These are phyloP conservation scores for Dioszegia crocea DNA, from an alignment of 768 basidiomycete genomes.

Conservation along the genomic window DNA sequence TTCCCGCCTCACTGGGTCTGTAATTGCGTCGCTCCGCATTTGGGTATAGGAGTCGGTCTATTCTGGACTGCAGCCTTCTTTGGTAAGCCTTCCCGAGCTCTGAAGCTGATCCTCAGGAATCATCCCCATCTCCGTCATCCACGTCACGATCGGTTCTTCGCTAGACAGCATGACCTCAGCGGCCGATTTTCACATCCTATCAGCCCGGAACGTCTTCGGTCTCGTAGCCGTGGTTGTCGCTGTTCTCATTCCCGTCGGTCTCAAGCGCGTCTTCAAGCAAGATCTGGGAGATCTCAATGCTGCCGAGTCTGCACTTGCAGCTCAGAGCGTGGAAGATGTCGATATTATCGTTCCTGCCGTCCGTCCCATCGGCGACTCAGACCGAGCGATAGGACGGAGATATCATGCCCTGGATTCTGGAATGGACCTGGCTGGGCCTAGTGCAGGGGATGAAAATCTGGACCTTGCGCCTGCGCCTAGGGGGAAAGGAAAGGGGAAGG, in stretches of 20 bases:
- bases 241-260: conserved; percentile 86
- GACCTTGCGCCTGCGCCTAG: conserved; percentile 1
- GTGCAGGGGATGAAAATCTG: conserved; percentile 19
- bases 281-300: conserved; percentile 54
- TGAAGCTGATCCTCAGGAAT: conserved; percentile 51
- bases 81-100: conserved; percentile 45
- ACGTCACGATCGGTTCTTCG: conserved; percentile 85
- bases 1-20: conserved; percentile 90
- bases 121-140: conserved; percentile 84
- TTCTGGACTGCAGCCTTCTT: conserved; percentile 90
- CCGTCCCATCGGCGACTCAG: not conserved
- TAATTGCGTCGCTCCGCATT: conserved; percentile 85
- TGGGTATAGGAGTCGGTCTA: conserved; percentile 74
- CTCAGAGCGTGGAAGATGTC: conserved; percentile 6
- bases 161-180: conserved; percentile 93
- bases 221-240: conserved; percentile 80
- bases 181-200: conserved; percentile 88
- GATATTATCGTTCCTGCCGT: conserved; percentile 27
- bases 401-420: conserved; percentile 44
- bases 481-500: conserved; percentile 31
- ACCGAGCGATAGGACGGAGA: conserved; percentile 9
- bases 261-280: conserved; percentile 74
- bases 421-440: conserved; percentile 33
- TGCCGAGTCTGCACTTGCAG: conserved; percentile 23
- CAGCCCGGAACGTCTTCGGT: conserved; percentile 82